Base-by-base conservation (phyloP, 1,139 yeast genomes). In the Ogataea hybrid region DNA sequence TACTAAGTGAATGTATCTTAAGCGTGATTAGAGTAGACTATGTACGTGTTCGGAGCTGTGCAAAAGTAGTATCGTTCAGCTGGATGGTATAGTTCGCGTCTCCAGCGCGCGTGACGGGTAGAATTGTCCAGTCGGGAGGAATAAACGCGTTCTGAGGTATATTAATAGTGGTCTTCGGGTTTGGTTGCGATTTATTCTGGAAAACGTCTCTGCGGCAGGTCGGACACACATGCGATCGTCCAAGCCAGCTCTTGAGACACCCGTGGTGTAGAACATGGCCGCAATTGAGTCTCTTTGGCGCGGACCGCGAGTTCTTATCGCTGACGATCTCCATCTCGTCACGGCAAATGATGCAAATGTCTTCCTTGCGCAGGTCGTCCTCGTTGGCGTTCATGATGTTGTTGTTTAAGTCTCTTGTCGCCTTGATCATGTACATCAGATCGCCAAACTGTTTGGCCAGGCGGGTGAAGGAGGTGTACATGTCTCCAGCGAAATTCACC, bases 171-270 rank as follows among this genome's bases (percentile, higher is more conserved):
- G 32, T 28, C 17, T 28, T 29, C 33, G 31, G 22, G n/a, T 9
- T 15, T 20, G 28, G 32, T 5, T 46, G 36, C 25, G 50, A 52
- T 17, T 47, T 28, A 18, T 42, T 28, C 20, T 32, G 29, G 39
- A 74, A 70, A 3, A 89, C 96, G n/a, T 83, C 77, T 15, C 83
- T 70, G 51, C 97, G 73, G 63, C 97, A 92, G 43, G 90, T 79
- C 0, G 99, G 98, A 66, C 99, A 92, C 22, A 80, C 77, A 54
- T 84, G 94, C 0, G 96, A 87, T 51, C 96, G 73, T 57, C 87
- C 96, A 52, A 92, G 70, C 99, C 99, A 92, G 53, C 86, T 85
- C 58, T 86, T 85, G 50, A 92, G 72, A 62, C 98, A 92, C 3
- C 95, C 92, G 67, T 84, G 70, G 61, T 92, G 99, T 47, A 92